Percentiles rank a stretch among this genome's conserved stretches.
These are phyloP conservation scores for Suhomyces sp. DNA, from an alignment of 805 yeast species.

Conservation along the genomic window DNA sequence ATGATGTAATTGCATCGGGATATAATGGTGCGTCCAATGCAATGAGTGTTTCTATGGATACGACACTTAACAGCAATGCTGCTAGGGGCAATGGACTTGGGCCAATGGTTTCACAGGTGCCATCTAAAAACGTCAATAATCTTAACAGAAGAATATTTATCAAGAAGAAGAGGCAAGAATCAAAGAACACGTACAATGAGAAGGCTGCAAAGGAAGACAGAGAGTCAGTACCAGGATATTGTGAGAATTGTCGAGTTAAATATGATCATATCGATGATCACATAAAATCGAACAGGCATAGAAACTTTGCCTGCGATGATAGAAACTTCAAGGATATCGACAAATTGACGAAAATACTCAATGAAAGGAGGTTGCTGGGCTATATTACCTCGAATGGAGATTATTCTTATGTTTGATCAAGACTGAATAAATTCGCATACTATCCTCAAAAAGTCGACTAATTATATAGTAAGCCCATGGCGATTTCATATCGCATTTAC, in stretches of 20 bases:
- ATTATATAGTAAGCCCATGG: too few relatives aligned
- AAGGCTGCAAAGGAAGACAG: constrained; percentile 23
- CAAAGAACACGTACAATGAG: constrained; percentile 12
- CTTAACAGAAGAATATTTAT: constrained; percentile 46
- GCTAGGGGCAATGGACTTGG: constrained; percentile 54
- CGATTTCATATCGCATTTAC: too few relatives aligned
- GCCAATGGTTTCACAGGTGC: constrained; percentile 57
- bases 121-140: constrained; percentile 50
- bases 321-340: constrained; percentile 77
- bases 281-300: constrained; percentile 64
- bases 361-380: constrained; percentile 44
- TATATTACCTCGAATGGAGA: constrained; percentile 43
- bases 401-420: constrained; percentile 12
- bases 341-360: constrained; percentile 55
- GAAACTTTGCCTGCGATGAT: constrained; percentile 72
- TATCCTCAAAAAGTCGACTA: too few relatives aligned
- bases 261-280: constrained; percentile 82
- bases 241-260: constrained; percentile 89
- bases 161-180: constrained; percentile 35
- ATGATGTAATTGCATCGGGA: constrained; percentile 46
- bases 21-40: constrained; percentile 47
- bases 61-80: constrained; percentile 35
- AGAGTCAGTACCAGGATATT: constrained; percentile 66
- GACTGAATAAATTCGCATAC: too few relatives aligned
- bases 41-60: constrained; percentile 39